A percentile compares a stretch with the other conserved stretches of the same genome.
These are phyloP conservation scores for Aspergillus coremiiformis DNA, from an alignment of 495 filamentous ascomycete species.

Conservation along the genomic window DNA sequence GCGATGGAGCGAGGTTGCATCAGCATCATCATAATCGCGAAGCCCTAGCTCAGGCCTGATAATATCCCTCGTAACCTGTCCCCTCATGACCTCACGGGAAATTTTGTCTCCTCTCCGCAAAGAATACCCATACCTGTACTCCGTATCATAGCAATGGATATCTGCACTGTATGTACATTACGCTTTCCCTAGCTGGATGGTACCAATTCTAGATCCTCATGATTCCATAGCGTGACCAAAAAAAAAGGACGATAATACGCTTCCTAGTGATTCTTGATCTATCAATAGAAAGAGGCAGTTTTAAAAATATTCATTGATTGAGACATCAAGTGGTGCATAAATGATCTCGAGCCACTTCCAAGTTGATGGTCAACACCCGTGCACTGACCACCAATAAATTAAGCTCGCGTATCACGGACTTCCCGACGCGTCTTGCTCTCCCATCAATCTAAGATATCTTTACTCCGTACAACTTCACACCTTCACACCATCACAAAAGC, in stretches of 20 bases:
- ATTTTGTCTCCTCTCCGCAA: conserved; percentile 1
- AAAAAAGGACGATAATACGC: neutral
- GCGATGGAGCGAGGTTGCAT: neutral
- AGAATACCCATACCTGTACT: conserved; percentile 1
- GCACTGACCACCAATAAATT: conserved; percentile 39
- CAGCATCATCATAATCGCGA: neutral
- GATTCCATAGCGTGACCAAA: neutral
- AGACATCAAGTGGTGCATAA: too few species aligned
- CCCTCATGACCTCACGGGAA: neutral
- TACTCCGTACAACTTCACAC: neutral
- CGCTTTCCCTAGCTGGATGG: neutral
- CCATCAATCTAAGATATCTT: conserved; percentile 2
- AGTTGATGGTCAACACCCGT: too few species aligned
- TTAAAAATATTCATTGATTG: too few species aligned
- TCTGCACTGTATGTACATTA: neutral
- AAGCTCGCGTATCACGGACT: conserved; percentile 31
- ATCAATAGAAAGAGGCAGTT: too few species aligned
- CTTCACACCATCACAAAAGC: neutral
- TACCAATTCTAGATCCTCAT: neutral
- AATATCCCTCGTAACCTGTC: neutral
- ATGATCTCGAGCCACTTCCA: too few species aligned
- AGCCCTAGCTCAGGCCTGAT: neutral
- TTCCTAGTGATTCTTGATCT: neutral
- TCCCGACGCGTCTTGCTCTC: conserved; percentile 28
- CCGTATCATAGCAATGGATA: conserved; percentile 7